Percentiles rank a stretch among this genome's conserved stretches.
Evolutionary conservation across 2,329 filamentous ascomycete species (phyloP).

Genomic region (Aspergillus hiratsukae): DNA sequence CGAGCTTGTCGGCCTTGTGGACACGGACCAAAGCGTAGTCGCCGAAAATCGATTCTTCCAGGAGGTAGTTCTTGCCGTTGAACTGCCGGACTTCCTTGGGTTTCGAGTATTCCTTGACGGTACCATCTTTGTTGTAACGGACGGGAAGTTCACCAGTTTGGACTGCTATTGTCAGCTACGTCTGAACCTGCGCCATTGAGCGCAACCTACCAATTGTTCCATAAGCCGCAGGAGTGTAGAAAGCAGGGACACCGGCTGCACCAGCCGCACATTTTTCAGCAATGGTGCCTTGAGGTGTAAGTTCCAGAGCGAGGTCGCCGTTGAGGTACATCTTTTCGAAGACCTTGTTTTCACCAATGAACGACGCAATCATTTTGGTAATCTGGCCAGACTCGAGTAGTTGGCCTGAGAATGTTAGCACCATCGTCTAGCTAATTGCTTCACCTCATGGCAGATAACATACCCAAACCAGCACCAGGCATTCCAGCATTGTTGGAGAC

Average conservation of each 20-base stretch:
- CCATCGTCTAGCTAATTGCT: neutral
- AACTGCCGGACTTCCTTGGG: constrained; percentile 70
- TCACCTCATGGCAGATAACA: constrained; percentile 18
- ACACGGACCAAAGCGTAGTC: constrained; percentile 75
- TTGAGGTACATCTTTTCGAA: constrained; percentile 84
- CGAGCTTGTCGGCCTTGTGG: constrained; percentile 70
- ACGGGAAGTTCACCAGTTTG: constrained; percentile 54
- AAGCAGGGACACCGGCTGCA: constrained; percentile 82
- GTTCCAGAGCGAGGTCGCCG: constrained; percentile 78
- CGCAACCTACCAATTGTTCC: constrained; percentile 57
- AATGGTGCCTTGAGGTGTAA: constrained; percentile 84
- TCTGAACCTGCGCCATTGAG: constrained; percentile 38
- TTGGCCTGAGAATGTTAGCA: constrained; percentile 46
- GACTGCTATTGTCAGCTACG: constrained; percentile 33
- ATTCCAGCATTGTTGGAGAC: constrained; percentile 81
- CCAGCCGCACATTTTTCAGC: constrained; percentile 81
- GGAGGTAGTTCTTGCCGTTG: constrained; percentile 65
- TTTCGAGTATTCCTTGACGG: constrained; percentile 64
- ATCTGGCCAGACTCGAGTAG: constrained; percentile 69
- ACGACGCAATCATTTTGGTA: constrained; percentile 69
- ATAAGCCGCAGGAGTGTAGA: constrained; percentile 75
- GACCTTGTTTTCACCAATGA: constrained; percentile 76
- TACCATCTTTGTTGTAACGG: constrained; percentile 79
- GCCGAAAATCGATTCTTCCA: constrained; percentile 71
- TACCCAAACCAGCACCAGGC: constrained; percentile 65